These are phyloP conservation scores for Candida palmyrensis DNA, from an alignment of 805 yeast species.

Conservation along the genomic window DNA sequence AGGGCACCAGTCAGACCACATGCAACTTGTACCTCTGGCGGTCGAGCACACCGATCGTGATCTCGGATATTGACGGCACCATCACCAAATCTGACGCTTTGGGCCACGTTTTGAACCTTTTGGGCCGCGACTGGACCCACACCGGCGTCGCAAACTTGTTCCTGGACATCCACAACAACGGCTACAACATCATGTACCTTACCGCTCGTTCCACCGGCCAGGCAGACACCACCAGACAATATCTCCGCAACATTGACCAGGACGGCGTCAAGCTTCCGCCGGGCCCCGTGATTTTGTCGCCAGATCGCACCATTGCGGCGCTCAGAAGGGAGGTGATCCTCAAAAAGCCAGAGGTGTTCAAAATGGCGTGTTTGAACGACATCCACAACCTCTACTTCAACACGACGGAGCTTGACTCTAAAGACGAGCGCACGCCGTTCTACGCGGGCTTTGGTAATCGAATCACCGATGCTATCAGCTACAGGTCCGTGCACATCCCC, in stretches of 20 bases:
- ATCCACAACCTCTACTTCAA: constrained; percentile 63
- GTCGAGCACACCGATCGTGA: constrained; percentile 80
- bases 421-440: constrained; percentile 68
- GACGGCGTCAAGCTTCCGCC: constrained; percentile 64
- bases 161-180: constrained; percentile 80
- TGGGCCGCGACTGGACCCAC: constrained; percentile 98
- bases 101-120: constrained; percentile 89
- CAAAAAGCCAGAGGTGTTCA: constrained; percentile 96
- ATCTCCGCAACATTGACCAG: constrained; percentile 73
- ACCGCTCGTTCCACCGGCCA: constrained; percentile 96
- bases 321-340: constrained; percentile 84
- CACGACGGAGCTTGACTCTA: constrained; percentile 5
- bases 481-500: constrained; percentile 90
- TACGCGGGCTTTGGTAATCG: constrained; percentile 97
- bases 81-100: constrained; percentile 96
- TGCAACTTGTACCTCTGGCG: constrained; percentile 83
- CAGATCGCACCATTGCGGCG: constrained; percentile 96
- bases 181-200: constrained; percentile 88
- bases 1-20: constrained; percentile 71
- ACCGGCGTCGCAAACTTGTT: constrained; percentile 90
- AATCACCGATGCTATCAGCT: constrained; percentile 93
- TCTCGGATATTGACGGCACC: constrained; percentile 96
- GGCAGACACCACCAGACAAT: constrained; percentile 86
- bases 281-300: constrained; percentile 93
- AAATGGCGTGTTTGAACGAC: constrained; percentile 93